Evolutionary conservation across 331 rosid genomes (phyloP).

Genomic region (Malus hybrid): DNA sequence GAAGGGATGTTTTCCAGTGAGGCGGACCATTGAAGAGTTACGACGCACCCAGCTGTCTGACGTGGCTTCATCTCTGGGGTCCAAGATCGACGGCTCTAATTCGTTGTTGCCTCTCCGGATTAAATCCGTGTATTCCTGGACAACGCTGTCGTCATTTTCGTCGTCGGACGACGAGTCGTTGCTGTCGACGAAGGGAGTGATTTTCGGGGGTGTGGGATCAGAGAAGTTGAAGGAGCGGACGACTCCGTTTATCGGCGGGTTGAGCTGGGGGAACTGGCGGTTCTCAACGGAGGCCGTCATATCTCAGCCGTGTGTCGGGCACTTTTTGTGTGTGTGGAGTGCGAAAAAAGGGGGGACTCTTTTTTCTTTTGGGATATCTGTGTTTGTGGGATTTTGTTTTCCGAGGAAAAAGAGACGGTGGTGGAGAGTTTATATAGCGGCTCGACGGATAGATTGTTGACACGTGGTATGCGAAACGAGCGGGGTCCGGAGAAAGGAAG

Average conservation of each 20-base stretch:
- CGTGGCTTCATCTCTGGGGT: slow-evolving; percentile 57
- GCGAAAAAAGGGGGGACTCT: neutral
- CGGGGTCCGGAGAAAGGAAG: neutral
- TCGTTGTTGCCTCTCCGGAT: slow-evolving; percentile 30
- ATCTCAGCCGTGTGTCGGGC: neutral
- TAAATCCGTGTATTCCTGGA: slow-evolving; percentile 1
- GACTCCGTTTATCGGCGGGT: slow-evolving; percentile 31
- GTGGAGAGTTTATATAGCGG: slow-evolving; percentile 18
- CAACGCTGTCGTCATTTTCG: slow-evolving; percentile 26
- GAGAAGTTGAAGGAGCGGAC: slow-evolving; percentile 36
- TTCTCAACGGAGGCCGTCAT: slow-evolving; percentile 68
- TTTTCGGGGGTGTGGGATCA: neutral
- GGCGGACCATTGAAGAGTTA: slow-evolving; percentile 53
- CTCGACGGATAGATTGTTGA: neutral
- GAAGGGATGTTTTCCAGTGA: slow-evolving; percentile 80
- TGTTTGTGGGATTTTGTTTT: neutral
- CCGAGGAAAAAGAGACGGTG: neutral
- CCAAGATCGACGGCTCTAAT: slow-evolving; percentile 49
- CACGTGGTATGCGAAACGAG: neutral
- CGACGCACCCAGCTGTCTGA: slow-evolving; percentile 68
- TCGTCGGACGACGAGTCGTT: slow-evolving; percentile 39
- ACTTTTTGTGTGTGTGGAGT: neutral
- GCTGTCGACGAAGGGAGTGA: neutral
- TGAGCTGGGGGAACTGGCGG: slow-evolving; percentile 28
- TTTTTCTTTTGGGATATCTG: neutral